phyloP scores from a whole-genome alignment of 2,329 filamentous ascomycete genomes.

The Penicillium thymicola region DNA sequence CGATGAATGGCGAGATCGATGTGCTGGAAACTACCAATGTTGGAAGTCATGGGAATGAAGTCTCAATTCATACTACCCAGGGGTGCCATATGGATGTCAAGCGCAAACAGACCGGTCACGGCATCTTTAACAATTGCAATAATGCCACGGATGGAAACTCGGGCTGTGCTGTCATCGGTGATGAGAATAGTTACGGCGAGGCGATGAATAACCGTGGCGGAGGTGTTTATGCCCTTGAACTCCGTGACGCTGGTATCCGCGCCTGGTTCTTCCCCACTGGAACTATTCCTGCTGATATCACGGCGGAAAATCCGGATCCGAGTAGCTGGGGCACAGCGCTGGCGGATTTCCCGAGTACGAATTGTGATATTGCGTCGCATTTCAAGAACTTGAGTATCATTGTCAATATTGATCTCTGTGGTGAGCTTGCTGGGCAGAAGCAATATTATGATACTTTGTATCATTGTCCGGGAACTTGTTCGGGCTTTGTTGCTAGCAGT shows the following conservation, averaged over 20 bases:
- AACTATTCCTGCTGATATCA: constrained; percentile 53
- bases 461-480: constrained; percentile 53
- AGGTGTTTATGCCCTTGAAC: constrained; percentile 61
- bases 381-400: constrained; percentile 66
- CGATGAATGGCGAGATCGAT: constrained; percentile 63
- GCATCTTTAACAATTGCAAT: constrained; percentile 49
- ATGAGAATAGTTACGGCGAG: constrained; percentile 48
- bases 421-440: constrained; percentile 47
- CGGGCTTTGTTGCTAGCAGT: constrained; percentile 57
- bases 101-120: constrained; percentile 52
- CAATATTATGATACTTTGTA: constrained; percentile 35
- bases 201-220: constrained; percentile 55
- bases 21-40: constrained; percentile 59
- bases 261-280: constrained; percentile 58
- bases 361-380: constrained; percentile 58
- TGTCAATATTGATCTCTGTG: constrained; percentile 64
- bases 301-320: constrained; percentile 53
- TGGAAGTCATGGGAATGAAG: constrained; percentile 54
- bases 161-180: constrained; percentile 55
- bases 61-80: constrained; percentile 58
- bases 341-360: constrained; percentile 63
- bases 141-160: constrained; percentile 52
- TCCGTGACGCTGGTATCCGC: constrained; percentile 59
- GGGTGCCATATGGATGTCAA: constrained; percentile 55
- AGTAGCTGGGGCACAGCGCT: constrained; percentile 59